Base-by-base conservation (phyloP, 2,329 filamentous ascomycete species). In the Talaromyces piceae region DNA sequence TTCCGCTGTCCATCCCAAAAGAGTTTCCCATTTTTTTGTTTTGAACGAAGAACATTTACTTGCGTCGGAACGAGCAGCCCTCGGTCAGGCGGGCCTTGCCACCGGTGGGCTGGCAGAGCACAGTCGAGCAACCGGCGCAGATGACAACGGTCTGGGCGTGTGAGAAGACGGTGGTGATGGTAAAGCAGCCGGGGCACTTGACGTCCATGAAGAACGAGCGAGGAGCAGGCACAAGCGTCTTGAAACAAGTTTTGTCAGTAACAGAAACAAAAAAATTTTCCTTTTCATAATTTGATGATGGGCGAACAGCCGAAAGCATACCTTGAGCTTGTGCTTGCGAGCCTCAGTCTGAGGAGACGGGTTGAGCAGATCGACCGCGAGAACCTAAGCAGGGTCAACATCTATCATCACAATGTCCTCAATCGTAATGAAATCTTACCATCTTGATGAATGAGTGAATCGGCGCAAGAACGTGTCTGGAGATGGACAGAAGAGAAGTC, bases 131-230 rank as follows among this genome's bases (percentile, higher is more conserved):
- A 70, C 93, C 93, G 73, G 90, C 90, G 87, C 93, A 98, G 83
- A 97, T 94, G 77, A 98, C 93, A 75, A 98, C 93, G 74, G 93
- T 98, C 84, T 98, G 93, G 77, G 93, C 93, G 84, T 98, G 93
- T 61, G 91, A 97, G 88, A 97, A 98, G 78, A 98, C 93, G 76
- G 93, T 98, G 77, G 93, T 98, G 84, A 98, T 98, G 77, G 91
- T 96, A 87, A 97, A 98, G 88, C 93, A 98, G 71, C 93, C 93
- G 75, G 93, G 93, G 88, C 93, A 98, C 87, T 98, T 98, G 82
- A 98, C 93, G 75, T 98, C 93, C 93, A 98, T 98, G 88, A 98
- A 98, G 88, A 97, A 98, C 65, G 91, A 97, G 76, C 93, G 89
- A 70, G 93, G 93, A 63, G 83, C 86, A 69, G 93, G 93, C 73